Evolutionary conservation across 1,139 yeast genomes (phyloP).

Genomic region (Yamadazyma trypodendri): DNA sequence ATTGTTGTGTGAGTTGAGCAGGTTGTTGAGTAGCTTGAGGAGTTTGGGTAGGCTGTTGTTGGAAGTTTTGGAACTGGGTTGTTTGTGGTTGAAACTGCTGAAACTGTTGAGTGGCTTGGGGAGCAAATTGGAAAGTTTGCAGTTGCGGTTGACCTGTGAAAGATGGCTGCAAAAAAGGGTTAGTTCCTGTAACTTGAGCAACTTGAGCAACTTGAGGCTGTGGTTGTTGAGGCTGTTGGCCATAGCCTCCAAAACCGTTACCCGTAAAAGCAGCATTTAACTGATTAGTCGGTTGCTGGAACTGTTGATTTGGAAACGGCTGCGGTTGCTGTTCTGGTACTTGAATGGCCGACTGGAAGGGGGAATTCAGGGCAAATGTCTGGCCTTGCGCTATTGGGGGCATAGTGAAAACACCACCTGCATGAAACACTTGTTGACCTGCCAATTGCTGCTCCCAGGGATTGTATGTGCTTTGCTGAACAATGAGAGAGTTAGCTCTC

Average conservation of each 20-base stretch:
- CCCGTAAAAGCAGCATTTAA: conserved; percentile 46
- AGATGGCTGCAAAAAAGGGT: conserved; percentile 1
- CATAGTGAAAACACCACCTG: conserved; percentile 13
- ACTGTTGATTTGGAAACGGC: conserved; percentile 10
- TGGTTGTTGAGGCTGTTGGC: conserved; percentile 25
- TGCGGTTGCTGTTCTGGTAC: conserved; percentile 9
- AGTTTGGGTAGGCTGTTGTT: conserved; percentile 18
- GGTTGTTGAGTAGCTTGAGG: conserved; percentile 15
- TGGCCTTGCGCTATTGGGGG: conserved; percentile 16
- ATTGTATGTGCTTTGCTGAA: conserved; percentile 44
- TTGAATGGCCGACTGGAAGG: conserved; percentile 9
- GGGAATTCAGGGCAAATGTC: conserved; percentile 1
- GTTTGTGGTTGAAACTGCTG: conserved; percentile 14
- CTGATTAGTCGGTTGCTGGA: conserved; percentile 8
- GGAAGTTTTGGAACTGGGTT: conserved; percentile 11
- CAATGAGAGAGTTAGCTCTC: conserved; percentile 32
- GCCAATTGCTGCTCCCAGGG: conserved; percentile 37
- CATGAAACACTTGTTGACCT: conserved; percentile 12
- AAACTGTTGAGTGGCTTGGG: conserved; percentile 12
- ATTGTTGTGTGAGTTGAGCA: conserved; percentile 16
- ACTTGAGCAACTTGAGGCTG: conserved; percentile 2
- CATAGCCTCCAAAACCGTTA: conserved; percentile 58
- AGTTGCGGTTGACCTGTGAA: conserved; percentile 16
- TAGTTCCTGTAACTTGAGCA: not conserved
- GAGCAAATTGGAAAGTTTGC: conserved; percentile 6